Evolutionary conservation across 2,329 filamentous ascomycete species (phyloP).

Genomic region (Grosmannia clavigera): DNA sequence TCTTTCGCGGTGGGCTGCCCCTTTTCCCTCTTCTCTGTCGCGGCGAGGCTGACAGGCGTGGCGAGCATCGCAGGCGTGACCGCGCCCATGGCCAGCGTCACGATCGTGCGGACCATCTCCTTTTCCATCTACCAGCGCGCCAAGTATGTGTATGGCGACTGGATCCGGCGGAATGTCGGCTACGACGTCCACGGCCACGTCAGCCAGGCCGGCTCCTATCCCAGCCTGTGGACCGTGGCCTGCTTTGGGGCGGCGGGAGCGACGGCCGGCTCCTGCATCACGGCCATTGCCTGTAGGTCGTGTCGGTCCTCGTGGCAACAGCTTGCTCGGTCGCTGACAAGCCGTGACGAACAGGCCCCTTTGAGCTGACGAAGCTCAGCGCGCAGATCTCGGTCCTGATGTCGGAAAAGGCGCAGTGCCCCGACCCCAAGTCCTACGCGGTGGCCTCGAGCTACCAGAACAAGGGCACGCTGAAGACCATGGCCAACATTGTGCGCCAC

Average conservation of each 20-base stretch:
- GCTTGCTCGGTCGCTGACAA: too few species aligned
- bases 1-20: slow-evolving; percentile 56
- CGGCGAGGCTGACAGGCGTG: background rate
- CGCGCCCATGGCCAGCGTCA: slow-evolving; percentile 55
- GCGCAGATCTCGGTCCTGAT: slow-evolving; percentile 74
- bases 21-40: background rate
- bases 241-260: slow-evolving; percentile 71
- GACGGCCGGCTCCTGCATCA: slow-evolving; percentile 68
- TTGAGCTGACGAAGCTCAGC: slow-evolving; percentile 81
- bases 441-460: slow-evolving; percentile 62
- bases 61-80: slow-evolving; percentile 45
- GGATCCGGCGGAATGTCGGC: slow-evolving; percentile 53
- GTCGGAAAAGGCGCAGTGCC: slow-evolving; percentile 40
- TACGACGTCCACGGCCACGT: slow-evolving; percentile 63
- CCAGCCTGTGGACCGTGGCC: slow-evolving; percentile 58
- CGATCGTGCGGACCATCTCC: slow-evolving; percentile 27
- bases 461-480: slow-evolving; percentile 64
- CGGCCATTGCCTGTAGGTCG: slow-evolving; percentile 56
- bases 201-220: slow-evolving; percentile 56
- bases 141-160: slow-evolving; percentile 60
- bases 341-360: slow-evolving; percentile 43
- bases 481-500: slow-evolving; percentile 64
- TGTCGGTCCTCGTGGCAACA: too few species aligned
- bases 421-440: slow-evolving; percentile 38
- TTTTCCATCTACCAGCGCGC: slow-evolving; percentile 53